Base-by-base conservation (phyloP, 192 early-diverging fungal genomes). In the Coemansia javaensis region DNA sequence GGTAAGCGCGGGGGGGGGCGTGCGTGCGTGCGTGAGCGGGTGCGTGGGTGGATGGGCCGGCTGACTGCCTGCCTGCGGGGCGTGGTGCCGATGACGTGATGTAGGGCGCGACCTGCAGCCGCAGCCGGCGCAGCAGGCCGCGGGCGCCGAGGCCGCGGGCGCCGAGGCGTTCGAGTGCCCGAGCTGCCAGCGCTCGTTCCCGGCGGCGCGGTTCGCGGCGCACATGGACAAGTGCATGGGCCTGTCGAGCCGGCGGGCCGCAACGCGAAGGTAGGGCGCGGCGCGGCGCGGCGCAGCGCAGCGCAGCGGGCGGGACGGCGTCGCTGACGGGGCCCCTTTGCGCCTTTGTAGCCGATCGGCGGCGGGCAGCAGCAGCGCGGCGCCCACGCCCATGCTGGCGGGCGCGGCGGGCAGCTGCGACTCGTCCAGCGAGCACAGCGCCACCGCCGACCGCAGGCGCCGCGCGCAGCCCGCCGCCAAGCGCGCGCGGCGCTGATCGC, bases 221-320 rank as follows among this genome's bases (percentile, higher is more conserved):
- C 92, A 94, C 59, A 77, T 94, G 33, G 90, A 93, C 76, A 94
- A 93, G 53, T 94, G 92, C 75, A 72, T 94, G 47, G 92, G 92
- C 7, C 64, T 94, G 25, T 61, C 61, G 39, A 69, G 73, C 56
- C 60, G 73, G 27, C 72, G 72, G 21, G 53, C 64, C 14, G 57
- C 72, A 15, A 63, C 64, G 8, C 65, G 72, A 59, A 66, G 64
- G 72, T 75, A 64, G 51, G 16, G 18, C 9, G 11, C 3, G 1
- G 2, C 27, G 1, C 6, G 15, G 17, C 20, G 20, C 13, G 21
- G 32, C 20, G 18, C 37, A 38, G 37, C 10, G 16, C 24, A n/a
- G n/a, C n/a, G 35, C 15, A 22, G 4, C 8, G 14, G 23, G 17
- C 30, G 16, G 22, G 20, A 45, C 16, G 6, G n/a, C 7, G 20